Base-by-base conservation (phyloP, 73 alveolate species). In the Uronychia binucleata region DNA sequence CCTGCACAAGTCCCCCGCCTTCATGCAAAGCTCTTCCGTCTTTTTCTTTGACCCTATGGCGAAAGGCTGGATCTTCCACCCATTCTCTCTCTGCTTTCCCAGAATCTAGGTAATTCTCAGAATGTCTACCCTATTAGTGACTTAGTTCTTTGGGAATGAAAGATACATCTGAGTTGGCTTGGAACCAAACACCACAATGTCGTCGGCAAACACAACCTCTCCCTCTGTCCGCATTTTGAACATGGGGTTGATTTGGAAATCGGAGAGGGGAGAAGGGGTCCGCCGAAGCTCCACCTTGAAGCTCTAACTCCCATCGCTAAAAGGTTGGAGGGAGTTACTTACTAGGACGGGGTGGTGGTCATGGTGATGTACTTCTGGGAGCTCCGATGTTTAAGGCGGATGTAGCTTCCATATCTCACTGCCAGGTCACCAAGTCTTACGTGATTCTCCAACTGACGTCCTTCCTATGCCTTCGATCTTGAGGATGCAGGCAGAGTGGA, bases 401-500 rank as follows among this genome's bases (percentile, higher is more conserved):
- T 30, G 5, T 25, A 26, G 1, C 59, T 58, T 5, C 81, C 81
- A 30, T 75, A 75, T 26, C 81, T 28, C n/a, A 75, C 81, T 75
- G 32, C n/a, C 5, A 5, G 5, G 5, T 46, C 5, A 11, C n/a
- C 67, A 46, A 46, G 67, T 5, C 67, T 46, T 46, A 46, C 67
- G 19, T 46, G 67, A 46, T 46, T 46, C 67, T 46, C 67, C 67
- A 46, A 11, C n/a, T 11, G 67, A 46, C 5, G n/a, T 46, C 19
- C 67, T 46, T 46, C 67, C 67, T 5, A 46, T 5, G 5, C 67
- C 67, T 30, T 75, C 81, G 1, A 75, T 30, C 27, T 75, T 75
- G 81, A 75, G 32, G n/a, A 75, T 75, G 58, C 81, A 28, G n/a
- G 81, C 35, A 28, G 81, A 75, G 27, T 75, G 81, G 27, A 75